Conservation (phyloP, 306 rosid species). For the Herpetospermum pedunculosum region DNA sequence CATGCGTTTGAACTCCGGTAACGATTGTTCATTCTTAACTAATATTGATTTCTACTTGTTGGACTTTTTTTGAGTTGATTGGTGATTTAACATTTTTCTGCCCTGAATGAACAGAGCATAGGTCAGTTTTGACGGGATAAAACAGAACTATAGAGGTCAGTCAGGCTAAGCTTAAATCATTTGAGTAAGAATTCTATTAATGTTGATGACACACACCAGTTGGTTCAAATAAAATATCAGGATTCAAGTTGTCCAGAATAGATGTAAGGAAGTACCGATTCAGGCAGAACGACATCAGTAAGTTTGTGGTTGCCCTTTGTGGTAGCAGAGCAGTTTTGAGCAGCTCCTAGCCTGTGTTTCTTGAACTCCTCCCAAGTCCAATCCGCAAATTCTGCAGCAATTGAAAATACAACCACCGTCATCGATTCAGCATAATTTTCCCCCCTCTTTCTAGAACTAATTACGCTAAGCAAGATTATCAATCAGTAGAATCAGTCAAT, state of each 20-base stretch:
- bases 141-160: not conserved
- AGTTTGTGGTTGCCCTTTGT: constrained; percentile 55
- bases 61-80: too few relatives aligned
- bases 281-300: constrained; percentile 46
- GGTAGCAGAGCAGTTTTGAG: constrained; percentile 96
- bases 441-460: not conserved
- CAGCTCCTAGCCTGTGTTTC: constrained; percentile 66
- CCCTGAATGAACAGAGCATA: not conserved
- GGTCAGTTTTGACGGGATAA: too few relatives aligned
- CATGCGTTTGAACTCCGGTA: too few relatives aligned
- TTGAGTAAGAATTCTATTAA: not conserved
- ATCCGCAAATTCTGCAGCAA: constrained; percentile 60
- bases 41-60: too few relatives aligned
- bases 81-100: too few relatives aligned
- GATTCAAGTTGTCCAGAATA: not conserved
- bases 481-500: not conserved
- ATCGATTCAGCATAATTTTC: not conserved
- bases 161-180: not conserved
- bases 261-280: constrained; percentile 21
- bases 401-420: not conserved
- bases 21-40: too few relatives aligned
- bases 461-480: not conserved
- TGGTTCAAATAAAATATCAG: not conserved
- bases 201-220: not conserved
- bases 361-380: constrained; percentile 93